A percentile compares a stretch with the other conserved stretches of the same genome.
phyloP scores from a whole-genome alignment of 495 filamentous ascomycete genomes.

The Aspergillus cavernicola region DNA sequence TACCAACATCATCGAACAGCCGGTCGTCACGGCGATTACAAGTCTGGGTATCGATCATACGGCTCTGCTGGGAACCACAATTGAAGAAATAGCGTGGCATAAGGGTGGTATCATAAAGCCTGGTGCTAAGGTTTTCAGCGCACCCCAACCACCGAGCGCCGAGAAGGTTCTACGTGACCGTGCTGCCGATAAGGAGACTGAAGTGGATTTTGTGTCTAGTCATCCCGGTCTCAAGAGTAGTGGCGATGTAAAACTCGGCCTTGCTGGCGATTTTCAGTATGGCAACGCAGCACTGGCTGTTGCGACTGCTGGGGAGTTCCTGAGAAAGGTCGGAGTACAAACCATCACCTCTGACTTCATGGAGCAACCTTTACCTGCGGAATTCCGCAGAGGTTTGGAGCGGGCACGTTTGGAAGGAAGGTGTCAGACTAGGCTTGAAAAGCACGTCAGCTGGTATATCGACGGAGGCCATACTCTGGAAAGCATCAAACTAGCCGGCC shows the following conservation, averaged over 20 bases:
- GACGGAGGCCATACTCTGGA: slow-evolving; percentile 92
- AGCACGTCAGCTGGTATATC: slow-evolving; percentile 76
- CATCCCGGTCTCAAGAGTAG: slow-evolving; percentile 58
- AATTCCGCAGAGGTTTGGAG: slow-evolving; percentile 73
- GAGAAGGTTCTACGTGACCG: slow-evolving; percentile 65
- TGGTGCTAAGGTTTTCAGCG: slow-evolving; percentile 65
- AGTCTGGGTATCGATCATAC: slow-evolving; percentile 90
- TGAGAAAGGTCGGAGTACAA: slow-evolving; percentile 39
- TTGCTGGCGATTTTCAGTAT: slow-evolving; percentile 80
- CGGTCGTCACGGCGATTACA: slow-evolving; percentile 71
- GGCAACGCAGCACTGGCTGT: slow-evolving; percentile 82
- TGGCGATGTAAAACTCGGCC: slow-evolving; percentile 60
- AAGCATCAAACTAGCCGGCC: slow-evolving; percentile 71
- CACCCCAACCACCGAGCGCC: slow-evolving; percentile 64
- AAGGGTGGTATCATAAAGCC: slow-evolving; percentile 90
- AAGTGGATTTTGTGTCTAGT: slow-evolving; percentile 56
- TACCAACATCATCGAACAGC: slow-evolving; percentile 81
- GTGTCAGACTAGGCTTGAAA: slow-evolving; percentile 72
- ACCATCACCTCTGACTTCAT: slow-evolving; percentile 46
- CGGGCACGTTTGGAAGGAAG: slow-evolving; percentile 73
- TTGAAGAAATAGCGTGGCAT: slow-evolving; percentile 95
- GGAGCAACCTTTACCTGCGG: slow-evolving; percentile 51
- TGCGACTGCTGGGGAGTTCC: slow-evolving; percentile 61
- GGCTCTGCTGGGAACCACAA: slow-evolving; percentile 71
- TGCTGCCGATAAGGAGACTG: slow-evolving; percentile 61